Evolutionary conservation across 1,284 basidiomycete species (phyloP), one percentile per base, ranked within the genome.

Genomic region (Sanguinoderma infundibulare): DNA sequence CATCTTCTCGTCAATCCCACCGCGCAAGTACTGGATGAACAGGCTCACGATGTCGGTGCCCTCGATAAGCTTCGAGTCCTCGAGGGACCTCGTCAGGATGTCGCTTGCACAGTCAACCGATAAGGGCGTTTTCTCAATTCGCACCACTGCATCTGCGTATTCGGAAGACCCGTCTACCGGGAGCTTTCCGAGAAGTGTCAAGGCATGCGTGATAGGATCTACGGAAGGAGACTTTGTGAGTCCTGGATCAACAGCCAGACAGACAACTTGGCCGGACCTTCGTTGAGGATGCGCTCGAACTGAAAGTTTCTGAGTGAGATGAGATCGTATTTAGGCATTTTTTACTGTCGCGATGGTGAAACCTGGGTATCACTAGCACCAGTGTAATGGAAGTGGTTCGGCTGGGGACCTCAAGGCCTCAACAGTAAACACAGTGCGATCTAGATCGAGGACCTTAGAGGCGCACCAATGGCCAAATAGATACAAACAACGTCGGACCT

Each of bases 121-220:
- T 36, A 91, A 77, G 0, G 82, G 77, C 0, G 83, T 84, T 67
- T 85, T 84, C 67, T 89, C 85, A 35, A 90, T 72, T 38, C 86
- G 84, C 15, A 91, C 67, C 56, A 92, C 87, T 0, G 87, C 83
- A 2, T 76, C 77, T 4, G 70, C 64, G 26, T 64, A 66, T 14
- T 72, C 61, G 8, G 44, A 52, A 32, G 70, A 59, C 24, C 70
- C 65, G 7, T 49, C 30, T 12, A 64, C 63, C 8, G 73, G 70
- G 2, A 82, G 72, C 1, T 67, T 79, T 14, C 83, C 82, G 0
- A 83, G 77, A 15, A 84, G 72, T 63, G 74, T 81, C 47, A 82
- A 72, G 1, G 79, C 79, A 17, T 83, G 78, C 5, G 79, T 77
- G 10, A 76, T 63, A 0, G 85, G 81, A 74, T 90, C 90, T 86